phyloP scores from a whole-genome alignment of 495 filamentous ascomycete species.

The Astrocystis sublimbata region DNA sequence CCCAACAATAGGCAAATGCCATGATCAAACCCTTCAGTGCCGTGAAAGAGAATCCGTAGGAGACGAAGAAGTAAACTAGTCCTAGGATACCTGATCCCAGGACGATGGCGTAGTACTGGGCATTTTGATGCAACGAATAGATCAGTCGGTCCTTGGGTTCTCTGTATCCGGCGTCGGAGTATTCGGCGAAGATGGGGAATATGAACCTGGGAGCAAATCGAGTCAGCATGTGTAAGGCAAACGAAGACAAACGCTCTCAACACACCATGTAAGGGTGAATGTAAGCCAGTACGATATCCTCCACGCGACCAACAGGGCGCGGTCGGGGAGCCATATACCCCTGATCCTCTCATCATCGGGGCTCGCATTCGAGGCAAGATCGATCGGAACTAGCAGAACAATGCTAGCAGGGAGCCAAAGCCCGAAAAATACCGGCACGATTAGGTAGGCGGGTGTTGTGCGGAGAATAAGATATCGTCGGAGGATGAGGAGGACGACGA shows the following conservation, averaged over 20 bases:
- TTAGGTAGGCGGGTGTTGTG: constrained; percentile 85
- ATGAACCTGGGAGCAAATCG: constrained; percentile 64
- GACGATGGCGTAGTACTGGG: constrained; percentile 79
- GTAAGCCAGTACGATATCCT: constrained; percentile 95
- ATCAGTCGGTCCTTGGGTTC: constrained; percentile 76
- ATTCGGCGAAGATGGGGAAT: constrained; percentile 89
- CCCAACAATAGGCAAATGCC: constrained; percentile 93
- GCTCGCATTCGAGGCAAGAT: constrained; percentile 82
- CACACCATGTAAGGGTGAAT: constrained; percentile 86
- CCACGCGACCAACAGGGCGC: constrained; percentile 80
- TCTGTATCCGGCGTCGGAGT: constrained; percentile 89
- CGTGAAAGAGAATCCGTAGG: constrained; percentile 58
- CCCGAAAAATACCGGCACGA: constrained; percentile 89
- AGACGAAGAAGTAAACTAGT: constrained; percentile 78
- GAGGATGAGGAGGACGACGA: constrained; percentile 76
- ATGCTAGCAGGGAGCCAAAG: constrained; percentile 90
- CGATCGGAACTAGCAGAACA: constrained; percentile 92
- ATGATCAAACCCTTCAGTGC: constrained; percentile 81
- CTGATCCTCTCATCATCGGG: constrained; percentile 65
- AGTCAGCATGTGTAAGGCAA: constrained; percentile 20
- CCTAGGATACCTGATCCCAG: constrained; percentile 70
- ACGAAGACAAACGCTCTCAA: constrained; percentile 1
- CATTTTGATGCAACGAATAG: constrained; percentile 83
- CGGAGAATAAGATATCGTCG: constrained; percentile 88
- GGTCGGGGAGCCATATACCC: constrained; percentile 64